These are phyloP conservation scores for Pythium vanterpoolii DNA, from an alignment of 352 stramenopile genomes.

Conservation along the genomic window DNA sequence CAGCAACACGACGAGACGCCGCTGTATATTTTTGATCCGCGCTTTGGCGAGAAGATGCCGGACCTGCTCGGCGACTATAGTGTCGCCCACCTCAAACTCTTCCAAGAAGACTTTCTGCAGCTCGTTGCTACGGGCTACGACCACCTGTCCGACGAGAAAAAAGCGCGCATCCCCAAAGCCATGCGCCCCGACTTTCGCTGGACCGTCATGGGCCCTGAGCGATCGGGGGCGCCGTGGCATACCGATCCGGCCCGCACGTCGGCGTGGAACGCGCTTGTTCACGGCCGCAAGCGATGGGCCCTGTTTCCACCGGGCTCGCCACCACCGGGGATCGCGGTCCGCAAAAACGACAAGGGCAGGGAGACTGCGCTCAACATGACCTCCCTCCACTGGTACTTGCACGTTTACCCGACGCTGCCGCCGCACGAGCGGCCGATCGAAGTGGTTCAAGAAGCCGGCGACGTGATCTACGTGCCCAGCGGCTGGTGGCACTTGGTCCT, in stretches of 20 bases:
- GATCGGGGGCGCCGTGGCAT: conserved; percentile 92
- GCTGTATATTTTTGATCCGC: conserved; percentile 85
- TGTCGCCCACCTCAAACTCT: conserved; percentile 58
- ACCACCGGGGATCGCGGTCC: conserved; percentile 59
- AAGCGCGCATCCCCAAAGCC: conserved; percentile 32
- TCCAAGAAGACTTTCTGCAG: conserved; percentile 69
- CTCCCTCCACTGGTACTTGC: conserved; percentile 81
- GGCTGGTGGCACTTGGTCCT: conserved; percentile 98
- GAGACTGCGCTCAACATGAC: conserved; percentile 73
- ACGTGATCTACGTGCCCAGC: conserved; percentile 96
- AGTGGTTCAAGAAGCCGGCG: conserved; percentile 90
- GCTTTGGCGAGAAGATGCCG: conserved; percentile 83
- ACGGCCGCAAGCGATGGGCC: conserved; percentile 94
- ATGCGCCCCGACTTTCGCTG: conserved; percentile 72
- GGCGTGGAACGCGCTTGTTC: conserved; percentile 94
- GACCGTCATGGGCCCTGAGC: conserved; percentile 79
- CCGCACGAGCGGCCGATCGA: conserved; percentile 74
- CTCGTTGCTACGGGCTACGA: conserved; percentile 10
- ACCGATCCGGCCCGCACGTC: conserved; percentile 94
- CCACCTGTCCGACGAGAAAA: conserved; percentile 30
- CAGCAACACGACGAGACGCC: conserved; percentile 81
- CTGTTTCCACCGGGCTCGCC: conserved; percentile 90
- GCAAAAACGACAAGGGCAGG: conserved; percentile 48
- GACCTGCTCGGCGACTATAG: conserved; percentile 64
- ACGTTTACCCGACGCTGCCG: conserved; percentile 78